Evolutionary conservation across 2,329 filamentous ascomycete genomes (phyloP).

Genomic region (Monilinia laxa): DNA sequence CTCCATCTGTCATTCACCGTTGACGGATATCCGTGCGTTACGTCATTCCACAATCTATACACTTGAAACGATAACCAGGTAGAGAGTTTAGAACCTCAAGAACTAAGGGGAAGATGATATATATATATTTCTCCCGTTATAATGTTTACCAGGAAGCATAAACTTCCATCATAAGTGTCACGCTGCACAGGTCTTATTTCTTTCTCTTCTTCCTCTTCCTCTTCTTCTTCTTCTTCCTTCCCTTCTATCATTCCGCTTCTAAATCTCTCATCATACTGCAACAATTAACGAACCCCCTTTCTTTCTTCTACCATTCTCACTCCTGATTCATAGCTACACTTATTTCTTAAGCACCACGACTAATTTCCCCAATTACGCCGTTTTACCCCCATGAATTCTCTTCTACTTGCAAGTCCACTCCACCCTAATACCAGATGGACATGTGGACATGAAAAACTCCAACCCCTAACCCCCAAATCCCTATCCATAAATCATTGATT

Average conservation of each 20-base stretch:
- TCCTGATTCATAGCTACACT: not conserved
- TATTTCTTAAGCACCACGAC: not conserved
- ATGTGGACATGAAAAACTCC: not conserved
- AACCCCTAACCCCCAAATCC: not conserved
- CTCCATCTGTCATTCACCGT: too few relatives aligned
- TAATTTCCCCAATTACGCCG: not conserved
- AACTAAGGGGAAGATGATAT: too few relatives aligned
- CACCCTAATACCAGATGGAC: not conserved
- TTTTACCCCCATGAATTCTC: not conserved
- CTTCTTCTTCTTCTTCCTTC: not conserved
- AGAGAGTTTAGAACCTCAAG: too few relatives aligned
- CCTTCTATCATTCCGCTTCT: not conserved
- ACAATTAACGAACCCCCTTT: not conserved
- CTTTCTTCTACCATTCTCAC: not conserved
- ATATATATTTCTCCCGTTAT: too few relatives aligned
- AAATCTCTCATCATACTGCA: too few relatives aligned
- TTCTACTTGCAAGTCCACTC: not conserved
- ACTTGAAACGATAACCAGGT: too few relatives aligned
- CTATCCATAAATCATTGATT: not conserved
- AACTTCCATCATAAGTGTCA: too few relatives aligned
- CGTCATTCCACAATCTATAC: too few relatives aligned
- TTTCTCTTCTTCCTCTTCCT: too few relatives aligned
- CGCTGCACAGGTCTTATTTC: too few relatives aligned
- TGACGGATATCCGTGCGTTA: too few relatives aligned
- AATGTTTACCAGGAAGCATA: too few relatives aligned